Conservation (phyloP, 1,139 yeast species). For the Kazachstania sp. region DNA sequence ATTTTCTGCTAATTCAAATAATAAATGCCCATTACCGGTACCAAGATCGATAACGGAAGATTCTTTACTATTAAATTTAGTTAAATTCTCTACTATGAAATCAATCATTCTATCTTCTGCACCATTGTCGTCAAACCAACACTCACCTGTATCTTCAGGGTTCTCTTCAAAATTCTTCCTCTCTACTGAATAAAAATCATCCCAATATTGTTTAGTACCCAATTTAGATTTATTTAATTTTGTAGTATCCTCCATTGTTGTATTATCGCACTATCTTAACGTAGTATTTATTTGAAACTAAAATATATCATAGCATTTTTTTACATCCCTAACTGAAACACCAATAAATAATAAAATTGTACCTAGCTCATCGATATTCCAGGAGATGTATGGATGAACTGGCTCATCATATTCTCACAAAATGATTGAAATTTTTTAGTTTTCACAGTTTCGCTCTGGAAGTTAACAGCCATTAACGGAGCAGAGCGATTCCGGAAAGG, state of each 20-base stretch:
- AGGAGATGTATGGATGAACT: too few relatives aligned
- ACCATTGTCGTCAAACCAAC: conserved; percentile 91
- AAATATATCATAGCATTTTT: too few relatives aligned
- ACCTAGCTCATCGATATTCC: too few relatives aligned
- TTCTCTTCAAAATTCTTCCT: conserved; percentile 60
- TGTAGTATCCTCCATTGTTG: conserved; percentile 41
- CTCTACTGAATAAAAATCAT: conserved; percentile 70
- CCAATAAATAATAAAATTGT: too few relatives aligned
- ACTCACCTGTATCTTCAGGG: conserved; percentile 81
- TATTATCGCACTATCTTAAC: too few relatives aligned
- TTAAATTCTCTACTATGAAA: conserved; percentile 43
- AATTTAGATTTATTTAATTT: conserved; percentile 60
- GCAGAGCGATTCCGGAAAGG: too few relatives aligned
- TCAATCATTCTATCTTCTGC: conserved; percentile 79
- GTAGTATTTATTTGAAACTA: too few relatives aligned
- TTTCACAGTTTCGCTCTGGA: too few relatives aligned
- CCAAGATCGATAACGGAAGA: conserved; percentile 68
- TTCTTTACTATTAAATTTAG: conserved; percentile 24
- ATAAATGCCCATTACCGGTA: conserved; percentile 89
- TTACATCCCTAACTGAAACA: too few relatives aligned
- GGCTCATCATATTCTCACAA: too few relatives aligned
- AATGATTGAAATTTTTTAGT: too few relatives aligned
- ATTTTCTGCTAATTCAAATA: conserved; percentile 61
- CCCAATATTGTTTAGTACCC: conserved; percentile 86
- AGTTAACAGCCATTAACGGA: too few relatives aligned